phyloP scores from a whole-genome alignment of 768 basidiomycete species.

The Podaxis sp. region DNA sequence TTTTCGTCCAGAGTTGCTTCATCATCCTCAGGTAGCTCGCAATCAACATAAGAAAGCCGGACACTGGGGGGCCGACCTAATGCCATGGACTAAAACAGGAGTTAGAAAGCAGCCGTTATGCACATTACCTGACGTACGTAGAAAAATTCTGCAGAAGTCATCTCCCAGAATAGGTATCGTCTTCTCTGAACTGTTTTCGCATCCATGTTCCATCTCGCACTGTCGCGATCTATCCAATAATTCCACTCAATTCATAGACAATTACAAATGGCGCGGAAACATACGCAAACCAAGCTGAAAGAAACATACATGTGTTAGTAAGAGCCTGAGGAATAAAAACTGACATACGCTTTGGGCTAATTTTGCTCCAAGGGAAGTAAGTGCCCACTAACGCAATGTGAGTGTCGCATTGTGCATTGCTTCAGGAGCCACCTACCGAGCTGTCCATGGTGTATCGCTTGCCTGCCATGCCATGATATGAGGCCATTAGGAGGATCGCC shows the following conservation, averaged over 20 bases:
- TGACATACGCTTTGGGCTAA: constrained; percentile 53
- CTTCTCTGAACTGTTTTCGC: constrained; percentile 57
- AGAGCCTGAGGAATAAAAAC: neutral
- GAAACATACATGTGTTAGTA: neutral
- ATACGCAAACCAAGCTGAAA: constrained; percentile 54
- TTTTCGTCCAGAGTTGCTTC: constrained; percentile 43
- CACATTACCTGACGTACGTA: constrained; percentile 25
- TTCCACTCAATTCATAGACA: neutral
- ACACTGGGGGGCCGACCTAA: constrained; percentile 60
- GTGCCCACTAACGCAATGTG: constrained; percentile 37
- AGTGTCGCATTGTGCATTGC: neutral
- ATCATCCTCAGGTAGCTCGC: constrained; percentile 54
- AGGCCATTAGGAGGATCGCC: constrained; percentile 39
- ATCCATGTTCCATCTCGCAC: constrained; percentile 61
- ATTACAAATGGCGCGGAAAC: too few relatives aligned
- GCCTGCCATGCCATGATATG: constrained; percentile 39
- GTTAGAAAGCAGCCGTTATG: neutral
- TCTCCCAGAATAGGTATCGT: constrained; percentile 66
- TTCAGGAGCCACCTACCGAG: constrained; percentile 25
- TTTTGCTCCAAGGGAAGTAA: constrained; percentile 50
- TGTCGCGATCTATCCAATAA: constrained; percentile 56
- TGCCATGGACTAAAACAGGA: constrained; percentile 40
- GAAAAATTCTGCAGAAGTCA: constrained; percentile 53
- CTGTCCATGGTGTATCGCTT: constrained; percentile 43
- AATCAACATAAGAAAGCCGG: constrained; percentile 54